A percentile compares a stretch with the other conserved stretches of the same genome.
Evolutionary conservation across 805 yeast genomes (phyloP).

Genomic region (Saccharomycopsis selenospora): DNA sequence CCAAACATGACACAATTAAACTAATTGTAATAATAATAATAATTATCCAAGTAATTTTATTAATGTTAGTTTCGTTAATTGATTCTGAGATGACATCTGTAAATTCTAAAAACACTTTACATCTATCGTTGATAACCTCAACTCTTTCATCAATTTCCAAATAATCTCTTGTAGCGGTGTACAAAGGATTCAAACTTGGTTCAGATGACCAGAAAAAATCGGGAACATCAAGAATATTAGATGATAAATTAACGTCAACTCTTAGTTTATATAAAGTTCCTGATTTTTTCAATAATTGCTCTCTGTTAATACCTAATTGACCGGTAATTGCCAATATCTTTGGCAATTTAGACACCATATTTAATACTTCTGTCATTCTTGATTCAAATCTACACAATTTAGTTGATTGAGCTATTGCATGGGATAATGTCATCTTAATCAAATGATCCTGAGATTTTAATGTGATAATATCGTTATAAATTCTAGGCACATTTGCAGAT

Average conservation of each 20-base stretch:
- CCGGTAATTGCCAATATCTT: slow-evolving; percentile 88
- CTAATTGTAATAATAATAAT: slow-evolving; percentile 75
- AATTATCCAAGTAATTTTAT: slow-evolving; percentile 84
- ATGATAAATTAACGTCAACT: slow-evolving; percentile 87
- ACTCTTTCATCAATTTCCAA: slow-evolving; percentile 93
- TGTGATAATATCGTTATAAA: slow-evolving; percentile 91
- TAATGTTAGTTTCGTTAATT: slow-evolving; percentile 87
- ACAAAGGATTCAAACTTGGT: slow-evolving; percentile 90
- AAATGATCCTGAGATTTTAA: slow-evolving; percentile 86
- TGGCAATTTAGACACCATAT: slow-evolving; percentile 83
- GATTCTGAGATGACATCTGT: slow-evolving; percentile 91
- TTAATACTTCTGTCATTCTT: slow-evolving; percentile 75
- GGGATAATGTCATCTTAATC: slow-evolving; percentile 86
- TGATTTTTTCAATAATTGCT: slow-evolving; percentile 78
- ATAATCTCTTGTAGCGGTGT: slow-evolving; percentile 83
- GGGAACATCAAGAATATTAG: slow-evolving; percentile 90
- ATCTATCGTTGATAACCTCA: slow-evolving; percentile 85
- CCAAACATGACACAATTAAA: slow-evolving; percentile 67
- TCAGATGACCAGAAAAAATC: slow-evolving; percentile 95
- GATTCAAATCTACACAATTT: slow-evolving; percentile 88
- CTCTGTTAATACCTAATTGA: slow-evolving; percentile 71
- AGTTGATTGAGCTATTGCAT: slow-evolving; percentile 95
- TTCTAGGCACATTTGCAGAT: slow-evolving; percentile 58
- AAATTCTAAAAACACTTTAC: slow-evolving; percentile 89
- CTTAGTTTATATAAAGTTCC: slow-evolving; percentile 85